phyloP scores from a whole-genome alignment of 768 basidiomycete species.

The Mycena galericulata region DNA sequence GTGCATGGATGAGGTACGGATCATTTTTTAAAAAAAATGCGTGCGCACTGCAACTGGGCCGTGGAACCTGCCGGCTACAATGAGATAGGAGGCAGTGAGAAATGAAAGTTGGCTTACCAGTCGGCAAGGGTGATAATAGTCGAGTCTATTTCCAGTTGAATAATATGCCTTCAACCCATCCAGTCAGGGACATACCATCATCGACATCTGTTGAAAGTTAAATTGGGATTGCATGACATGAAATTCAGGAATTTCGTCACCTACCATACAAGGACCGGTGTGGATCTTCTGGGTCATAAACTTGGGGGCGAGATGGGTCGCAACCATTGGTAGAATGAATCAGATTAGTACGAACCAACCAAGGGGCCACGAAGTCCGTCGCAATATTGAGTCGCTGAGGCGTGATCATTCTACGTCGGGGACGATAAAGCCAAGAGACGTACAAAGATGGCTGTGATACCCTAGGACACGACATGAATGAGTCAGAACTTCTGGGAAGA shows the following conservation, averaged over 20 bases:
- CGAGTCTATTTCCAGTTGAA: not conserved
- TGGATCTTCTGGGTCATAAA: slow-evolving; percentile 23
- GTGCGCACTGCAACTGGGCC: slow-evolving; percentile 20
- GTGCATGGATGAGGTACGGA: too few relatives aligned
- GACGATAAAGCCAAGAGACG: not conserved
- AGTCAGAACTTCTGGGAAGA: too few relatives aligned
- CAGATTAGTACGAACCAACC: not conserved
- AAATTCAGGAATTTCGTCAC: not conserved
- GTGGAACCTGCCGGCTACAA: too few relatives aligned
- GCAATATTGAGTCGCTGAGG: slow-evolving; percentile 5
- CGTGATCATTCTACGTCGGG: not conserved
- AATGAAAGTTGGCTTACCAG: not conserved
- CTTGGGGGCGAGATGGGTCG: not conserved
- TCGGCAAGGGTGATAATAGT: slow-evolving; percentile 22
- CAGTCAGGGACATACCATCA: slow-evolving; percentile 9
- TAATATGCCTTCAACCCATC: not conserved
- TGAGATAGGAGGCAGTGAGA: too few relatives aligned
- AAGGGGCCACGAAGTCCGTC: slow-evolving; percentile 10
- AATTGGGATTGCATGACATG: not conserved
- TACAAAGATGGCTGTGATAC: slow-evolving; percentile 26
- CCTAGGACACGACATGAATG: too few relatives aligned
- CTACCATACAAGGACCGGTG: not conserved
- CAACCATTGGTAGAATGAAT: too few relatives aligned
- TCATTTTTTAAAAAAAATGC: too few relatives aligned
- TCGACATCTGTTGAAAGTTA: slow-evolving; percentile 7